Conservation (phyloP, 208 protist genomes). For the Trichomonas vaginalis region DNA sequence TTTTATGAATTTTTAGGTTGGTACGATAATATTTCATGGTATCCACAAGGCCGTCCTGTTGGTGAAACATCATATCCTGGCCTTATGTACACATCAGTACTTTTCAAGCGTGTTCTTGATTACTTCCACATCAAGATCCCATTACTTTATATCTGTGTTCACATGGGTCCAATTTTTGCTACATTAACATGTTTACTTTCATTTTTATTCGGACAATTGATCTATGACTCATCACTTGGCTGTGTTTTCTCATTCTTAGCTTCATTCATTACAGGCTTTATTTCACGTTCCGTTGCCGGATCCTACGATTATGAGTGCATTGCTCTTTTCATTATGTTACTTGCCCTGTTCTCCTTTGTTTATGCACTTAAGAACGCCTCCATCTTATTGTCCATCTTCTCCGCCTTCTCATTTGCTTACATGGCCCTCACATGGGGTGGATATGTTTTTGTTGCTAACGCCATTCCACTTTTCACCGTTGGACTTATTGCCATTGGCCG, state of each 20-base stretch:
- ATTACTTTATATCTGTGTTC: conserved; percentile 79
- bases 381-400: conserved; percentile 48
- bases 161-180: conserved; percentile 26
- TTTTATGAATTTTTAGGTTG: conserved; percentile 85
- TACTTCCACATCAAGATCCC: conserved; percentile 61
- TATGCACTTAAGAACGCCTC: conserved; percentile 57
- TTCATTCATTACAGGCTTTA: background rate
- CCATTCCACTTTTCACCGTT: conserved; percentile 76
- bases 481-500: conserved; percentile 57
- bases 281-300: conserved; percentile 86
- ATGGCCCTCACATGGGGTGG: conserved; percentile 78
- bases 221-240: background rate
- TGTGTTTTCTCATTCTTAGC: background rate
- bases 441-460: conserved; percentile 89
- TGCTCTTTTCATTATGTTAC: conserved; percentile 77
- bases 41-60: conserved; percentile 85
- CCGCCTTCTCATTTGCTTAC: conserved; percentile 56
- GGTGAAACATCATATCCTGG: conserved; percentile 87
- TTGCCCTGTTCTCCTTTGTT: conserved; percentile 74
- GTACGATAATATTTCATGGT: conserved; percentile 89
- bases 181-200: background rate
- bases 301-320: conserved; percentile 94
- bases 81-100: conserved; percentile 74
- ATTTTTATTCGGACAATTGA: background rate
- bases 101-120: conserved; percentile 57